Base-by-base conservation (phyloP, 2,329 filamentous ascomycete genomes). In the Calonectria pseudoturangicola region DNA sequence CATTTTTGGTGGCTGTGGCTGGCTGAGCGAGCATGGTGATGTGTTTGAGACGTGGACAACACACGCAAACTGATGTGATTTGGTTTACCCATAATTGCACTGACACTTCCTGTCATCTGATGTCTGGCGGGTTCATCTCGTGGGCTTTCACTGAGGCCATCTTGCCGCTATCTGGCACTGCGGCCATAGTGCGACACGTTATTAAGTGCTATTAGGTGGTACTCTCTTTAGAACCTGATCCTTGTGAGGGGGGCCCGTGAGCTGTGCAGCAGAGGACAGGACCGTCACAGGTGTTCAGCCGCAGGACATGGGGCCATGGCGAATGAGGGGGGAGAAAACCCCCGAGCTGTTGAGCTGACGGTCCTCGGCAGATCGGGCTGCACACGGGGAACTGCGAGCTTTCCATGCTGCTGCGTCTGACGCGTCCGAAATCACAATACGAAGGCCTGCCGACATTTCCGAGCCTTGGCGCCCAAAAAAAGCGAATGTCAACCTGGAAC, bases 341-440 rank as follows among this genome's bases (percentile, higher is more conserved):
- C 58, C 62, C 62, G 62, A 66, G 48, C 62, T 27, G 16, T 33
- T 47, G 60, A 43, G 50, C 30, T 48, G 62, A 21, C 30, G 50
- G 18, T 60, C 60, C 58, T 63, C 65, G 66, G 58, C 56, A 63
- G 66, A 69, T 64, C 47, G 65, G 27, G 65, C 41, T 43, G 58
- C 58, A 47, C 58, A 45, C 54, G 54, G 54, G 54, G 21, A 60
- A 39, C 54, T 60, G 54, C 33, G 54, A 41, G 54, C 21, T 41
- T 60, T 39, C 21, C 21, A 60, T 16, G 15, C 21, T 60, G 54
- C 36, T 60, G 54, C 54, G 54, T 60, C 54, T 60, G 54, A 60
- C 54, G 54, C 54, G 54, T 60, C 36, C 13, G n/a, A 41, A 18
- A 21, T 27, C 39, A 7, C 54, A 60, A 60, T 60, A 60, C 54